Conservation (phyloP, 306 rosid genomes). For the Chamaecrista fasciculata region DNA sequence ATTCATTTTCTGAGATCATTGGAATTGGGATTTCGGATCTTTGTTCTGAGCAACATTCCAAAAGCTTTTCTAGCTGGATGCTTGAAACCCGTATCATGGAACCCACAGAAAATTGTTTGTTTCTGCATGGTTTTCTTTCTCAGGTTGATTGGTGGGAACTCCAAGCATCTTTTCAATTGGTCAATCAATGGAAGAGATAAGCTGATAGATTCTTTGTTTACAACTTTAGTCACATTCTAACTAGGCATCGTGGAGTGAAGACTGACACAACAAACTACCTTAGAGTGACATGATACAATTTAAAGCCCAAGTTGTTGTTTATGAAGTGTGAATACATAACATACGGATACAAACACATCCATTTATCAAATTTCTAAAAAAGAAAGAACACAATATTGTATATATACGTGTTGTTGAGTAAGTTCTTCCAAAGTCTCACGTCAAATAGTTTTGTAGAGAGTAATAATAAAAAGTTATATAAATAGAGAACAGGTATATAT, state of each 20-base stretch:
- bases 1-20: conserved; percentile 29
- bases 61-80: conserved; percentile 48
- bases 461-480: no score
- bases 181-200: conserved; percentile 15
- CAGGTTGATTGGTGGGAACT: conserved; percentile 31
- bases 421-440: no score
- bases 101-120: conserved; percentile 28
- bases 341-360: no score
- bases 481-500: no score
- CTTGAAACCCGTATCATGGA: conserved; percentile 26
- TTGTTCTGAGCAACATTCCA: conserved; percentile 51
- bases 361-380: no score
- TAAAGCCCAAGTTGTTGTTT: no score
- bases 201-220: not conserved
- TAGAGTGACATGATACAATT: not conserved
- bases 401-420: no score
- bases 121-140: conserved; percentile 41
- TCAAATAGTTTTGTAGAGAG: no score
- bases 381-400: no score
- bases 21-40: conserved; percentile 40
- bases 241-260: not conserved
- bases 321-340: no score
- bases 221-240: not conserved
- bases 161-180: conserved; percentile 18
- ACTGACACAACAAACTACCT: not conserved